A percentile compares a stretch with the other conserved stretches of the same genome.
Evolutionary conservation across 108 stramenopile species (phyloP).

Genomic region (Pseudonitzschia multiseries): DNA sequence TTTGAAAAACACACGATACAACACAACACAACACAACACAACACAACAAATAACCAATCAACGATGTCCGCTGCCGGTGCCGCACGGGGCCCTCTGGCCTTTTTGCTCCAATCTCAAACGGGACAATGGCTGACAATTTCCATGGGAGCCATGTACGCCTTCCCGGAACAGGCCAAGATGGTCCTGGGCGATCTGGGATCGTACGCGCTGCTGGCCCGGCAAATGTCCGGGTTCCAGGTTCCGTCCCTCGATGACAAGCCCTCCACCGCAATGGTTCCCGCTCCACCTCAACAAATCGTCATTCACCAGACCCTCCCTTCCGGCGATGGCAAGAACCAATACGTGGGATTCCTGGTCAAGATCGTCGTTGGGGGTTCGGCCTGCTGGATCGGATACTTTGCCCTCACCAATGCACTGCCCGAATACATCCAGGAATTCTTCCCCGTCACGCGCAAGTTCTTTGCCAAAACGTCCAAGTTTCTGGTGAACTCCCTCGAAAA

Average conservation of each 20-base stretch:
- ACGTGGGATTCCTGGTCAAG: slow-evolving; percentile 14
- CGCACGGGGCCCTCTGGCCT: slow-evolving; percentile 36
- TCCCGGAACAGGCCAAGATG: slow-evolving; percentile 37
- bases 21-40: no score
- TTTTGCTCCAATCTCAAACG: slow-evolving; percentile 38
- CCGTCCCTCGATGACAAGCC: not conserved
- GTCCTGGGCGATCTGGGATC: not conserved
- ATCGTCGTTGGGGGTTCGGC: slow-evolving; percentile 42
- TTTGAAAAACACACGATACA: no score
- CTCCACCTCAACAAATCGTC: slow-evolving; percentile 22
- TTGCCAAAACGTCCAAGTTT: slow-evolving; percentile 63
- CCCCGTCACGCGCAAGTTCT: slow-evolving; percentile 72
- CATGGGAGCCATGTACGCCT: slow-evolving; percentile 41
- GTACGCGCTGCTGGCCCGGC: not conserved
- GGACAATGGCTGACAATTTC: slow-evolving; percentile 66
- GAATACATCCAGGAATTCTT: slow-evolving; percentile 65
- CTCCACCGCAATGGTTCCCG: not conserved
- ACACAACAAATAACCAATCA: no score
- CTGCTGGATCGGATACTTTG: slow-evolving; percentile 67
- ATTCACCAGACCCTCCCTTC: slow-evolving; percentile 28
- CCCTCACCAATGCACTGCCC: slow-evolving; percentile 57
- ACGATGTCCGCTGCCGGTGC: slow-evolving; percentile 26
- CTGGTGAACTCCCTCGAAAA: slow-evolving; percentile 65
- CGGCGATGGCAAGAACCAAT: slow-evolving; percentile 6
- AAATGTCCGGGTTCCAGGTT: not conserved